Conservation (phyloP, 2,329 filamentous ascomycete species). For the Talaromyces islandicus region DNA sequence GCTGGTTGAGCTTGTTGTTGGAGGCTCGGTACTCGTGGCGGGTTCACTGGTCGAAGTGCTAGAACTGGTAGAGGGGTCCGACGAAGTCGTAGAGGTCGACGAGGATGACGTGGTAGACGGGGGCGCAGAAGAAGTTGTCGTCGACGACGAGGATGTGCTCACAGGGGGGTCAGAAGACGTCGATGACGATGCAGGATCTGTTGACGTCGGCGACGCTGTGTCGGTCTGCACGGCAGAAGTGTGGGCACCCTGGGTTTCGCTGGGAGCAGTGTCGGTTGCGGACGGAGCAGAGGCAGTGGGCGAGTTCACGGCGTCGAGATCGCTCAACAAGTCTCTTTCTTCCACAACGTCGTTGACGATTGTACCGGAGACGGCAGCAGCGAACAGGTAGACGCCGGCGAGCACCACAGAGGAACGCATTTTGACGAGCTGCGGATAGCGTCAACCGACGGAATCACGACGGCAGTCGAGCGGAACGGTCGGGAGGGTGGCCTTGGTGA, state of each 20-base stretch:
- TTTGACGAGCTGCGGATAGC: neutral
- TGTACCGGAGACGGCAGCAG: constrained; percentile 4
- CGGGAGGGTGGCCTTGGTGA: neutral
- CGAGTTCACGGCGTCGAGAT: constrained; percentile 7
- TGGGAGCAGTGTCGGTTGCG: constrained; percentile 7
- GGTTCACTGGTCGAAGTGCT: constrained; percentile 10
- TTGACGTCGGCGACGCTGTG: constrained; percentile 12
- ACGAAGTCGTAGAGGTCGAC: constrained; percentile 13
- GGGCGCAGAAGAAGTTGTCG: constrained; percentile 9
- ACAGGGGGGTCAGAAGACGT: constrained; percentile 10
- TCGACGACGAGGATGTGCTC: constrained; percentile 1
- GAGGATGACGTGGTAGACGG: constrained; percentile 5
- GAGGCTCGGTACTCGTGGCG: constrained; percentile 1
- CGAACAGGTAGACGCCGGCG: constrained; percentile 7
- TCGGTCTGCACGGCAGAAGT: constrained; percentile 6
- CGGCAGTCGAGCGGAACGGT: neutral
- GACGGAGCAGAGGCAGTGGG: constrained; percentile 8
- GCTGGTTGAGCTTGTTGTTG: constrained; percentile 12
- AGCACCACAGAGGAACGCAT: constrained; percentile 9
- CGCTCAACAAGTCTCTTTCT: constrained; percentile 1
- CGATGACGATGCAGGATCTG: constrained; percentile 16
- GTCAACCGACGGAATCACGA: neutral
- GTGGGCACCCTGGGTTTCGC: constrained; percentile 5
- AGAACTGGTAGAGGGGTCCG: constrained; percentile 1
- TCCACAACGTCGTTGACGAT: constrained; percentile 1